A percentile compares a stretch with the other conserved stretches of the same genome.
Evolutionary conservation across 2,329 filamentous ascomycete genomes (phyloP).

Genomic region (Alternaria alternata): DNA sequence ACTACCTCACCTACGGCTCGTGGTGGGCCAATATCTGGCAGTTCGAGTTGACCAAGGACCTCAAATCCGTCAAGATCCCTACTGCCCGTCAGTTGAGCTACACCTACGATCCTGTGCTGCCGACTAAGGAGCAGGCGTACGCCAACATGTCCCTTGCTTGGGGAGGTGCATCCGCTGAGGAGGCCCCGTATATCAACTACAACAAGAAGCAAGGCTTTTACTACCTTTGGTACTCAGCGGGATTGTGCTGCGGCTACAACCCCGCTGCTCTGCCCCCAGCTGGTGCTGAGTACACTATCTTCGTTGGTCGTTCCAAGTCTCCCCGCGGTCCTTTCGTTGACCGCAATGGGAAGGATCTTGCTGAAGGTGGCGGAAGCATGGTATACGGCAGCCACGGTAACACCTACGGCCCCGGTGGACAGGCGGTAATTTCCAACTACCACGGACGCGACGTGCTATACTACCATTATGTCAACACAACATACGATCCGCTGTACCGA

Average conservation of each 20-base stretch:
- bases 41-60: constrained; percentile 5
- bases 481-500: neutral
- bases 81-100: constrained; percentile 7
- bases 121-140: constrained; percentile 22
- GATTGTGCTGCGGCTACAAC: neutral
- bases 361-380: constrained; percentile 63
- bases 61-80: constrained; percentile 5
- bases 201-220: constrained; percentile 50
- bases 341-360: constrained; percentile 49
- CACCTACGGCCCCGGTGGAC: constrained; percentile 31
- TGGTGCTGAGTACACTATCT: constrained; percentile 69
- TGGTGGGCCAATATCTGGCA: constrained; percentile 60
- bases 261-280: constrained; percentile 17
- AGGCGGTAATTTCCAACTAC: constrained; percentile 23
- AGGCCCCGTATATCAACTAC: constrained; percentile 19
- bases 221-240: constrained; percentile 2
- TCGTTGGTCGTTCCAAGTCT: constrained; percentile 63
- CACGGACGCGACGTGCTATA: constrained; percentile 22
- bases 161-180: constrained; percentile 1
- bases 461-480: constrained; percentile 24
- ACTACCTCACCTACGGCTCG: constrained; percentile 67
- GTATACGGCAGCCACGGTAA: constrained; percentile 64
- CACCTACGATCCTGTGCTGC: constrained; percentile 12
- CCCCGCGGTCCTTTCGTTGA: constrained; percentile 60
- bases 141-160: constrained; percentile 11